These are phyloP conservation scores for Saccharomycopsis amapae DNA, from an alignment of 805 yeast species.

Conservation along the genomic window DNA sequence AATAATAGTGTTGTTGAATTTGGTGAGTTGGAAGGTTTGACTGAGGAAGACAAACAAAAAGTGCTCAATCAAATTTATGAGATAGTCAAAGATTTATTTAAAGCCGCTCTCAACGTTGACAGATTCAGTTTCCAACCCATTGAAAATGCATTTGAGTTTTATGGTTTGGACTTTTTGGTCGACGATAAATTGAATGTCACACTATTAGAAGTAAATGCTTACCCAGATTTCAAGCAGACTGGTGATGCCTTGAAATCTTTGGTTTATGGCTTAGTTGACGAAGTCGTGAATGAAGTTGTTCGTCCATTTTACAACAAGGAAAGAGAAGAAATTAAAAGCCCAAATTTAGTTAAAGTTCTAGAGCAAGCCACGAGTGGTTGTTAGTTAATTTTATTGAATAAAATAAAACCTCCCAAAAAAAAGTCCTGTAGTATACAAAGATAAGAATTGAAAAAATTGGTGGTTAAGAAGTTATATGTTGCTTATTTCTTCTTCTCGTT, in stretches of 20 bases:
- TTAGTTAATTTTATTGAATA: too few relatives aligned
- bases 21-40: constrained; percentile 35
- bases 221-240: constrained; percentile 95
- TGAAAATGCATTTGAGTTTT: constrained; percentile 75
- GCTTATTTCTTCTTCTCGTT: not conserved
- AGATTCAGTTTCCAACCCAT: constrained; percentile 80
- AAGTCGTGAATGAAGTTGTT: constrained; percentile 42
- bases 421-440: too few relatives aligned
- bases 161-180: constrained; percentile 83
- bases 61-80: constrained; percentile 52
- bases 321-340: not conserved
- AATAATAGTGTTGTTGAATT: constrained; percentile 55
- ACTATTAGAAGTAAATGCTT: constrained; percentile 82
- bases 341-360: not conserved
- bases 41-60: constrained; percentile 31
- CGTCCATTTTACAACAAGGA: constrained; percentile 37
- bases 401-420: too few relatives aligned
- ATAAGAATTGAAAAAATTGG: not conserved
- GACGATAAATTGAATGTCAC: constrained; percentile 46
- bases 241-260: constrained; percentile 65
- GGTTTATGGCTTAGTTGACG: constrained; percentile 60
- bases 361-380: not conserved
- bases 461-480: not conserved
- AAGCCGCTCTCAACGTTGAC: constrained; percentile 76
- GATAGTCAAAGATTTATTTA: constrained; percentile 62